Percentiles rank a stretch among this genome's conserved stretches.
Conservation (phyloP, 2,329 filamentous ascomycete genomes). For the Cladobotryum mycophilum region DNA sequence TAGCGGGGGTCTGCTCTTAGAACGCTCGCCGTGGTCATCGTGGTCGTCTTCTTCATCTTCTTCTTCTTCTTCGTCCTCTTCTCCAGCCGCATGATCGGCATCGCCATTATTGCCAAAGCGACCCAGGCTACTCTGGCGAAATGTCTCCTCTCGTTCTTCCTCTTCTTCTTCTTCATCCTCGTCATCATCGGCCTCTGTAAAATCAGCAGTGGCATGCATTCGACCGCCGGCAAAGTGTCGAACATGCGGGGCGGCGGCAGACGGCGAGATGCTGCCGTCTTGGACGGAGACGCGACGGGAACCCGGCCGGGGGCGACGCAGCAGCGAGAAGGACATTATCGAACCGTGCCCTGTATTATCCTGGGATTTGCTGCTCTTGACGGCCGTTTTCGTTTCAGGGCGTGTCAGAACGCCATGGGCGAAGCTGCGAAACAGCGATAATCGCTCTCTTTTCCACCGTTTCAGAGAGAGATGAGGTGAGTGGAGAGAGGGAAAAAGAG, state of each 20-base stretch:
- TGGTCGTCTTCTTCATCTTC: constrained; percentile 41
- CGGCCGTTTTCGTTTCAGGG: constrained; percentile 7
- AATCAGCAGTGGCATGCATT: constrained; percentile 56
- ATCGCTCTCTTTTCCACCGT: constrained; percentile 6
- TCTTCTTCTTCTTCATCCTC: constrained; percentile 38
- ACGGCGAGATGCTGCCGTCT: constrained; percentile 25
- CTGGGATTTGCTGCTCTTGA: constrained; percentile 6
- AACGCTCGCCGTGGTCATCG: constrained; percentile 26
- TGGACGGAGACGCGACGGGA: constrained; percentile 27
- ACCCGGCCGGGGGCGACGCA: constrained; percentile 27
- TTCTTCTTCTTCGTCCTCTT: constrained; percentile 38
- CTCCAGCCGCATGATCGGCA: constrained; percentile 45
- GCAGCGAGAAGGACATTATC: constrained; percentile 33
- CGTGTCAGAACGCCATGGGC: constrained; percentile 9
- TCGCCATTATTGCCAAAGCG: constrained; percentile 23
- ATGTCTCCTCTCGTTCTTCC: constrained; percentile 19
- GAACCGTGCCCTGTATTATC: background rate
- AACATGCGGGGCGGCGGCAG: constrained; percentile 23
- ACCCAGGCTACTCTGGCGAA: constrained; percentile 7
- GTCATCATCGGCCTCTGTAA: constrained; percentile 57
- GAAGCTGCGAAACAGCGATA: background rate
- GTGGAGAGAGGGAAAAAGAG: constrained; percentile 4
- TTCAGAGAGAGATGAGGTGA: background rate
- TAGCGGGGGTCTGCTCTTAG: constrained; percentile 20
- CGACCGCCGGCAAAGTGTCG: constrained; percentile 22